These are phyloP conservation scores for Tylopilus felleus DNA, from an alignment of 768 basidiomycete genomes.

Conservation along the genomic window DNA sequence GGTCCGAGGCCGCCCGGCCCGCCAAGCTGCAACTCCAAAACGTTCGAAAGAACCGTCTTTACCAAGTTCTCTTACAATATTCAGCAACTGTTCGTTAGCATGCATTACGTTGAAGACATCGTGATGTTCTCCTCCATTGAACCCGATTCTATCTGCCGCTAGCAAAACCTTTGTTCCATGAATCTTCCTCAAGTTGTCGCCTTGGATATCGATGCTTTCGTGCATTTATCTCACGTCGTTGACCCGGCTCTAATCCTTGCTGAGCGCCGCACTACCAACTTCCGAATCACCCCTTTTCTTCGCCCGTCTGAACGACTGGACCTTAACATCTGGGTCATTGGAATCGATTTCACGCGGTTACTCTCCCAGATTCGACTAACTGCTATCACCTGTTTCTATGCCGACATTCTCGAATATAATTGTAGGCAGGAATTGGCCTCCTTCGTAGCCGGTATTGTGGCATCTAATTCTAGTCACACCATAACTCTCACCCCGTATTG, in stretches of 20 bases:
- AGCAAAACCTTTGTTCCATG: neutral
- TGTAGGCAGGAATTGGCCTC: neutral
- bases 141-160: neutral
- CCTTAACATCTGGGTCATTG: neutral
- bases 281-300: neutral
- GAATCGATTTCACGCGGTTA: neutral
- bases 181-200: neutral
- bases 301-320: neutral
- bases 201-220: neutral
- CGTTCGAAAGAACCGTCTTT: no score
- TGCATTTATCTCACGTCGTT: neutral
- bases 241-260: neutral
- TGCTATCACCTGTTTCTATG: neutral
- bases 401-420: neutral
- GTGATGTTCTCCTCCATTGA: neutral
- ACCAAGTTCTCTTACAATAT: no score
- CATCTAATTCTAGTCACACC: no score
- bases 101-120: neutral
- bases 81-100: neutral
- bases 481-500: neutral
- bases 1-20: no score
- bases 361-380: neutral
- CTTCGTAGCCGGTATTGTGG: neutral
- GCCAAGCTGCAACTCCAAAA: no score
- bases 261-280: neutral